Base-by-base conservation (phyloP, 345 rosid genomes). In the Populus deltoides region DNA sequence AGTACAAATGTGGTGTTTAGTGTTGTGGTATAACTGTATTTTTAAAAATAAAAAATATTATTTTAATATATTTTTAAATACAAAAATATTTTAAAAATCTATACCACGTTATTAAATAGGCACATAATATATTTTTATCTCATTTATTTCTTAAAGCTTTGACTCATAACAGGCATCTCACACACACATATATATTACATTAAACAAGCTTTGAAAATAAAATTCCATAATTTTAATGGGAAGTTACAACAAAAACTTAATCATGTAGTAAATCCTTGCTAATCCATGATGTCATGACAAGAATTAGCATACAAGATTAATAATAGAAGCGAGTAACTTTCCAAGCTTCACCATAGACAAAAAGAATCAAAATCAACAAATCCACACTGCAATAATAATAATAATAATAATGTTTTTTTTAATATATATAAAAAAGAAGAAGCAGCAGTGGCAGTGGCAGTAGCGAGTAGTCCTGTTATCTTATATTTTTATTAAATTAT, bases 71-170 rank as follows among this genome's bases (percentile, higher is more conserved):
- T 33, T 33, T 33, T 0, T 3, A 33, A 33, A 31, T 29, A 29
- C n/a, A 33, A 33, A 33, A 33, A 4, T 0, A 4, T 0, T 33
- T 33, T 33, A 5, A 33, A 33, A 33, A 33, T 33, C 0, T 4
- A 0, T 33, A 33, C 0, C 36, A 33, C 0, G 4, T 4, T 33
- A 33, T 33, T 0, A 33, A 0, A 33, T 0, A 33, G 0, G 1
- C 36, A 4, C 36, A 33, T 33, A 33, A 33, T 33, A 4, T 0
- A 33, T 33, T 3, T 57, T 24, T 1, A 10, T 22, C 25, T 2
- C 1, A 2, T 0, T 18, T n/a, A 27, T 3, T 22, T n/a, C 3
- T 4, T n/a, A 3, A 0, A 9, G 0, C 3, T n/a, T 11, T 1
- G 24, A 8, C 3, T 1, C 5, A 2, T 0, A 7, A 8, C 22